Evolutionary conservation across 768 basidiomycete species (phyloP).

Genomic region (Mycena rebaudengoi): DNA sequence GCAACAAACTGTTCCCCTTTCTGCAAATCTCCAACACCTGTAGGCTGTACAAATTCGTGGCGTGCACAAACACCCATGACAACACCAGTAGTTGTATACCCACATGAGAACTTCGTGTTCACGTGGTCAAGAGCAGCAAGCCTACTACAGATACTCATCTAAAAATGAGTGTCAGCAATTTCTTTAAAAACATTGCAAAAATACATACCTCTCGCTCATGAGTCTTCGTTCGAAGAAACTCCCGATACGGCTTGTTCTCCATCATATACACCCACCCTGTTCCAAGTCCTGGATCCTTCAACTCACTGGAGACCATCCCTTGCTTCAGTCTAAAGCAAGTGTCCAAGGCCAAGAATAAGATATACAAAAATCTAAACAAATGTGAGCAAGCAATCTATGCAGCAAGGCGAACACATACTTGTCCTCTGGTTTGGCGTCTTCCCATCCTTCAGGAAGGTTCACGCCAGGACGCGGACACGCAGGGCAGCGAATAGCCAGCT

Average conservation of each 20-base stretch:
- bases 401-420: constrained; percentile 23
- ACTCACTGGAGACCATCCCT: not conserved
- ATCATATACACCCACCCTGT: constrained; percentile 19
- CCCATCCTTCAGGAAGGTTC: constrained; percentile 39
- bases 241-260: constrained; percentile 12
- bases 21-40: too few species aligned
- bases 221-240: constrained; percentile 16
- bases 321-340: constrained; percentile 29
- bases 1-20: too few species aligned
- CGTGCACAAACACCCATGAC: too few species aligned
- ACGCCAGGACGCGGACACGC: constrained; percentile 43
- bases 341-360: constrained; percentile 30
- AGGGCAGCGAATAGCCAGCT: constrained; percentile 39
- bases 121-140: too few species aligned
- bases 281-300: not conserved
- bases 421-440: constrained; percentile 15
- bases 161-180: not conserved
- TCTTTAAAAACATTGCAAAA: not conserved
- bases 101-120: too few species aligned
- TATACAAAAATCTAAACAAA: constrained; percentile 31
- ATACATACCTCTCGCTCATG: constrained; percentile 7
- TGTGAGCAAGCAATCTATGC: not conserved
- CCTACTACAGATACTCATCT: too few species aligned
- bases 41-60: too few species aligned
- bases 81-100: too few species aligned